A percentile compares a stretch with the other conserved stretches of the same genome.
These are phyloP conservation scores for Lolium perenne DNA, from an alignment of 176 grass and related monocot genomes.

Conservation along the genomic window DNA sequence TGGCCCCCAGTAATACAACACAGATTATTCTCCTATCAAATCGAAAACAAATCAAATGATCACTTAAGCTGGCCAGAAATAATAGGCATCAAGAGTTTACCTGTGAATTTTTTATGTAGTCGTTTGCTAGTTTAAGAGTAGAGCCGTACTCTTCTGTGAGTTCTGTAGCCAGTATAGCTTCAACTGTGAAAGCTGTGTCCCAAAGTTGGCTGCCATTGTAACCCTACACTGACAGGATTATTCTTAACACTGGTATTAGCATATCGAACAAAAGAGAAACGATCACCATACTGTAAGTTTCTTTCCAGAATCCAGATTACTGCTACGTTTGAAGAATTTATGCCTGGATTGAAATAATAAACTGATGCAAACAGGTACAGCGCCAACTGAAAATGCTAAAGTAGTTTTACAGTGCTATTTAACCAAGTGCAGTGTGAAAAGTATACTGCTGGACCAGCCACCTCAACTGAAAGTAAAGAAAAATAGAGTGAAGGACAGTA, in stretches of 20 bases:
- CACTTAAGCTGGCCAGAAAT: background rate
- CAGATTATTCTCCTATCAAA: too few relatives aligned
- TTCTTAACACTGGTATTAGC: conserved; percentile 6
- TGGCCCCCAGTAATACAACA: too few relatives aligned
- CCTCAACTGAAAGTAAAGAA: background rate
- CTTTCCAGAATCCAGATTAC: background rate
- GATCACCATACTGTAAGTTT: background rate
- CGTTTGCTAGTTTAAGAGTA: conserved; percentile 67
- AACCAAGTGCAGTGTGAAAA: background rate
- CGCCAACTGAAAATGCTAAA: background rate
- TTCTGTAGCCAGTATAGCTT: conserved; percentile 72
- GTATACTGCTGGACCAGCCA: background rate
- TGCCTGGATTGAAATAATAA: background rate
- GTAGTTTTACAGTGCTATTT: conserved; percentile 21
- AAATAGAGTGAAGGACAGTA: background rate
- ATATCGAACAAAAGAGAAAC: background rate
- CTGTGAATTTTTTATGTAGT: conserved; percentile 72
- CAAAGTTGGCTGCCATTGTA: conserved; percentile 92
- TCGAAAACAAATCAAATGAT: background rate
- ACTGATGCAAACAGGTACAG: background rate
- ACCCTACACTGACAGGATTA: conserved; percentile 45
- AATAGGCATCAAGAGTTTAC: conserved; percentile 21
- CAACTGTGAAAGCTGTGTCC: conserved; percentile 81
- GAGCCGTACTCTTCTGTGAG: conserved; percentile 61
- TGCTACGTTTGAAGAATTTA: background rate